Percentiles rank a stretch among this genome's conserved stretches.
phyloP scores from a whole-genome alignment of 2,329 filamentous ascomycete species.

The Scleromitrula shiraiana region DNA sequence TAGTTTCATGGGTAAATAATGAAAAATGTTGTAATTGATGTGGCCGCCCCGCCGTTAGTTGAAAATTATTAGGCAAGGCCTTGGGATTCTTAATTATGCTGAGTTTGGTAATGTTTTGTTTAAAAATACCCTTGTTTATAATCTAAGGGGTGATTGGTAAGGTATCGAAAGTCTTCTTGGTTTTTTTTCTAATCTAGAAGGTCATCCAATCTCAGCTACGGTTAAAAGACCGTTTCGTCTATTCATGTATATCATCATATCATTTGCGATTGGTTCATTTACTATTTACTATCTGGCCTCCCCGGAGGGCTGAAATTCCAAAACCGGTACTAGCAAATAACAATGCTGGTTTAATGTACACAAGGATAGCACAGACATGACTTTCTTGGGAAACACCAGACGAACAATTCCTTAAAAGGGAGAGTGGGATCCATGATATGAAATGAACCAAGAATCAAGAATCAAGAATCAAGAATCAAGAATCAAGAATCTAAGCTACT shows the following conservation, averaged over 20 bases:
- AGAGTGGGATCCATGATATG: too few relatives aligned
- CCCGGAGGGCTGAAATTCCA: slow-evolving; percentile 5
- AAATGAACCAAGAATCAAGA: too few relatives aligned
- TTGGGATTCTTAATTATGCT: neutral
- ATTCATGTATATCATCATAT: slow-evolving; percentile 6
- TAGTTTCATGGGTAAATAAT: slow-evolving; percentile 3
- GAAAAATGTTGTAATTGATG: neutral
- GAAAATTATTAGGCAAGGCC: slow-evolving; percentile 1
- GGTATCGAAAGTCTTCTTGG: too few relatives aligned
- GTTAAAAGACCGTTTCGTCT: slow-evolving; percentile 10
- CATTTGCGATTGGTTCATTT: neutral
- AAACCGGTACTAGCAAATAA: slow-evolving; percentile 8
- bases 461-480: too few relatives aligned
- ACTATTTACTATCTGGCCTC: slow-evolving; percentile 9
- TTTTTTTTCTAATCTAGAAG: neutral
- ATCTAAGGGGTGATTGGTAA: too few relatives aligned
- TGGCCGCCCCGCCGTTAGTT: slow-evolving; percentile 1
- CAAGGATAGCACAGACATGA: slow-evolving; percentile 8
- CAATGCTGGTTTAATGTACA: slow-evolving; percentile 6
- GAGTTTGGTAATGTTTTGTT: neutral
- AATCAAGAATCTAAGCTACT: too few relatives aligned
- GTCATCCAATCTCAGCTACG: slow-evolving; percentile 10
- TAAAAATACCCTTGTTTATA: neutral
- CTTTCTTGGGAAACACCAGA: neutral
- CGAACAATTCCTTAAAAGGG: neutral